Evolutionary conservation across 805 yeast genomes (phyloP), one percentile per base, ranked within the genome.

Genomic region (Cyberlindnera maclurae): DNA sequence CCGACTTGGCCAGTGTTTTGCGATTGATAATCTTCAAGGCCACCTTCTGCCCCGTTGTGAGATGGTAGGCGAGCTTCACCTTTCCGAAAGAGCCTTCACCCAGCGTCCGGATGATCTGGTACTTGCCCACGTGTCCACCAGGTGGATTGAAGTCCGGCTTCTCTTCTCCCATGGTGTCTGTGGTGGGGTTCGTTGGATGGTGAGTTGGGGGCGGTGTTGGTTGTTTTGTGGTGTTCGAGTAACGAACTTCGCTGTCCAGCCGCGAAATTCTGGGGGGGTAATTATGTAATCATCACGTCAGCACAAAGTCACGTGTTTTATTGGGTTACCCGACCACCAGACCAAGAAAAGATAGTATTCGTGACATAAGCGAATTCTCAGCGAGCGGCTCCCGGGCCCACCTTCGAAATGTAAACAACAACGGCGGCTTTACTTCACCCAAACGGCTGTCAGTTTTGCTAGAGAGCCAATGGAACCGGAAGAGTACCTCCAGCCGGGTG

Each of bases 81-180:
- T 90, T 90, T 53, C 97, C 97, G 58, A 89, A 89, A 0, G 96
- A 88, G 17, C 97, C 97, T 58, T 89, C 97, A 28, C 97, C 97
- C 16, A 89, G 67, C 4, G 96, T 88, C 59, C 88, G 85, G 50
- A 89, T 84, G 38, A 89, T 82, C 59, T 89, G 96, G 64, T 90
- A 89, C 49, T 90, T 82, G 15, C 97, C 98, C 36, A 93, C 86
- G 41, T 89, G 54, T 13, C 66, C 61, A 8, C 66, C 68, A 26
- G 57, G 49, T 10, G 50, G 51, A 30, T 53, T 51, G 36, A 41
- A 37, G 28, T 54, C 57, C 28, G 45, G 51, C 33, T 51, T 51
- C 28, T 45, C 52, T n/a, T 49, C 55, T n/a, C 50, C 41, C 58
- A 49, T 53, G 15, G 29, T 29, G 10, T 8, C 13, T 15, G 13